Evolutionary conservation across 495 filamentous ascomycete genomes (phyloP), one percentile per base, ranked within the genome.

Genomic region (Cairneyella variabilis): DNA sequence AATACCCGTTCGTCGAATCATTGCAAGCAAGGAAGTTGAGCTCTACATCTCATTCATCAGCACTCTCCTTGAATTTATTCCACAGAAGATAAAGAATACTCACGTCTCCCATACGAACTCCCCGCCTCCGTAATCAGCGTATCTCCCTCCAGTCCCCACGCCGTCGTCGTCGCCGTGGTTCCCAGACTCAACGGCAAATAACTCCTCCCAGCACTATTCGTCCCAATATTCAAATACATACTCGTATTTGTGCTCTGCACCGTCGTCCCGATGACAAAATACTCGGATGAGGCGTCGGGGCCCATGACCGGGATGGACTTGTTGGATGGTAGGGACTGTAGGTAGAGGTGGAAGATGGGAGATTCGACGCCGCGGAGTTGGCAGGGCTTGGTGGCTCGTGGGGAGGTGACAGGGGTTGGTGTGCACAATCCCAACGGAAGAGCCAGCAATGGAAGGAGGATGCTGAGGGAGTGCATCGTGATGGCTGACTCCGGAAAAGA

Each of bases 71-170:
- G n/a, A n/a, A n/a, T n/a, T n/a, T n/a, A n/a, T 49, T 45, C 12
- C 30, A 11, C 34, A 27, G 3, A 3, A 36, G 21, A 16, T 38
- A 39, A 39, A 18, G 22, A 23, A 12, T 32, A 55, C 66, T 62
- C 49, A 70, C 68, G 70, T 54, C 76, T 65, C 34, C 75, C 75
- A 60, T 61, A 77, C 41, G 43, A 62, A 56, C 71, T 76, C 20
- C 61, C 67, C 32, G 60, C 64, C 3, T 57, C 59, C 7, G 75
- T 78, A 54, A 77, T 77, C 47, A 78, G 73, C 11, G 76, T 79
- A 57, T 78, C 76, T 6, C 75, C 75, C 64, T 78, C 76, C 48
- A 78, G 62, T 10, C 66, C 72, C 75, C 76, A 78, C 1, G 66
- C 73, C 21, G 71, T 71, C 3, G 70, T 72, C 5, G 46, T 56